Conservation (phyloP, 371 early-diverging fungal species). For the Syncephalastrum racemosum region DNA sequence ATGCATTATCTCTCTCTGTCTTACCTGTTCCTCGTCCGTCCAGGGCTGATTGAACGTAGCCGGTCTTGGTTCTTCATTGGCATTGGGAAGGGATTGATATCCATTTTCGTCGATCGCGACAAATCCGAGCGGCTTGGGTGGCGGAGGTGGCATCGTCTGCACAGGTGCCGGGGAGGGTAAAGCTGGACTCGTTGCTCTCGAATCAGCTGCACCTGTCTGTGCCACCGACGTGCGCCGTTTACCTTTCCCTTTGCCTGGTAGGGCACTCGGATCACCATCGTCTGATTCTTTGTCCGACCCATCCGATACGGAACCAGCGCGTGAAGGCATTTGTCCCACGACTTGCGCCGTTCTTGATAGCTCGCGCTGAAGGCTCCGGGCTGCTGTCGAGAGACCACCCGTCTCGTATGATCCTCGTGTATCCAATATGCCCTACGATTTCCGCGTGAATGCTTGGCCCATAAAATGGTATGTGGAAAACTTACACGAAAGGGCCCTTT, state of each 20-base stretch:
- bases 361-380: constrained; percentile 26
- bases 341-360: constrained; percentile 32
- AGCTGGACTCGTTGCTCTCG: constrained; percentile 1
- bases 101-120: too few species aligned
- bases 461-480: background rate
- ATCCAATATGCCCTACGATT: constrained; percentile 9
- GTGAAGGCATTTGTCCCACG: constrained; percentile 39
- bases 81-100: too few species aligned
- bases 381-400: background rate
- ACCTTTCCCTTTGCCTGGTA: constrained; percentile 29
- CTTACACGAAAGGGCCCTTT: constrained; percentile 10
- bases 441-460: background rate
- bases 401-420: too few species aligned
- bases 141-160: background rate
- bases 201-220: constrained; percentile 18
- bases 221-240: constrained; percentile 37
- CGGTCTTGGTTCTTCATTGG: constrained; percentile 15
- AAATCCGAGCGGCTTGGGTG: background rate
- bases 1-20: background rate
- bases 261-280: constrained; percentile 14
- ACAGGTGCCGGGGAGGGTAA: too few species aligned
- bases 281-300: constrained; percentile 45
- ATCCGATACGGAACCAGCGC: constrained; percentile 39
- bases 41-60: constrained; percentile 60
- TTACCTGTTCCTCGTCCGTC: constrained; percentile 67